A percentile compares a stretch with the other conserved stretches of the same genome.
These are phyloP conservation scores for Penicillium crystallinum DNA, from an alignment of 495 filamentous ascomycete species.

Conservation along the genomic window DNA sequence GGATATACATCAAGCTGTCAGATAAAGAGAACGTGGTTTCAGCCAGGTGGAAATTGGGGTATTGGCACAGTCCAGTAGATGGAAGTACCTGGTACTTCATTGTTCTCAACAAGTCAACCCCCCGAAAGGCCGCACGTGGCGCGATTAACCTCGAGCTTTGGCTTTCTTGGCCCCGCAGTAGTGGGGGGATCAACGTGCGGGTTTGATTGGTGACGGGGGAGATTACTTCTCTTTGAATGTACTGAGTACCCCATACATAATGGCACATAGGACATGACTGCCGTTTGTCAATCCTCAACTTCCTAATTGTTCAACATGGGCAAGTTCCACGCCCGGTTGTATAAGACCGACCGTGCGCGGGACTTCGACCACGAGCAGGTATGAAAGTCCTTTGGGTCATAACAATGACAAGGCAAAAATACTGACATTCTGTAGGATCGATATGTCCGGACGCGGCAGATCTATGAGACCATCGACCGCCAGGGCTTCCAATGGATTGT, in stretches of 20 bases:
- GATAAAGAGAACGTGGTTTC: not conserved
- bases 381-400: not conserved
- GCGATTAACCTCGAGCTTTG: slow-evolving; percentile 5
- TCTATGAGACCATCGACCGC: slow-evolving; percentile 47
- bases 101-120: slow-evolving; percentile 8
- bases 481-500: slow-evolving; percentile 45
- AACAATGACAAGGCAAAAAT: not conserved
- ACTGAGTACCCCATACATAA: too few relatives aligned
- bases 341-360: slow-evolving; percentile 46
- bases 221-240: too few relatives aligned
- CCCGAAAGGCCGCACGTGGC: slow-evolving; percentile 17
- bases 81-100: too few relatives aligned
- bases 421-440: slow-evolving; percentile 29
- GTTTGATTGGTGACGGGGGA: not conserved
- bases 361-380: slow-evolving; percentile 49
- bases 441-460: slow-evolving; percentile 44
- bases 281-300: not conserved
- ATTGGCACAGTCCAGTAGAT: too few relatives aligned
- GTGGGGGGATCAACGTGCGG: not conserved
- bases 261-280: not conserved
- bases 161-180: not conserved
- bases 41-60: not conserved
- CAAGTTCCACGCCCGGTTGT: slow-evolving; percentile 37
- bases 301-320: slow-evolving; percentile 22
- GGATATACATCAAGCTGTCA: too few relatives aligned